Evolutionary conservation across 495 filamentous ascomycete genomes (phyloP).

Genomic region (Cercophora samala): DNA sequence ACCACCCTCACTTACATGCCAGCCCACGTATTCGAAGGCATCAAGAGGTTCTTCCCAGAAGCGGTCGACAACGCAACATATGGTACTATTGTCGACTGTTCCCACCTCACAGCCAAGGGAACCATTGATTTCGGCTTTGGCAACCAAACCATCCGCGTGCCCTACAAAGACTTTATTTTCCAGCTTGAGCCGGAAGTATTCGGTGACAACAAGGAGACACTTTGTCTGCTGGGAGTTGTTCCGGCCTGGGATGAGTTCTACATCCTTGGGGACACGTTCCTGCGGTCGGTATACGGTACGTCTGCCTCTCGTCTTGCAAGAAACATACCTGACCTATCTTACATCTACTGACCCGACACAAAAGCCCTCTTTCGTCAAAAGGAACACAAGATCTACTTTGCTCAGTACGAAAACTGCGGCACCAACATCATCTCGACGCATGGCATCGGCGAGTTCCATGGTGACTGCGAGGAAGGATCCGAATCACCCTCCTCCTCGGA

Average conservation of each 20-base stretch:
- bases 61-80: conserved; percentile 47
- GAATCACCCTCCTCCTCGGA: background rate
- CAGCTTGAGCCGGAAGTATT: conserved; percentile 35
- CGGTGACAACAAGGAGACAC: conserved; percentile 34
- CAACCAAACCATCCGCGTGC: conserved; percentile 61
- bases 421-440: conserved; percentile 22
- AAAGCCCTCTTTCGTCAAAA: conserved; percentile 29
- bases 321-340: no score
- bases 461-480: conserved; percentile 18
- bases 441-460: conserved; percentile 12
- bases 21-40: conserved; percentile 47
- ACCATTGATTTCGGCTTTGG: conserved; percentile 63
- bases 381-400: conserved; percentile 27
- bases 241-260: conserved; percentile 32
- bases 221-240: conserved; percentile 39
- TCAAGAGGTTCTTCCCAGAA: conserved; percentile 57
- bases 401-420: conserved; percentile 24
- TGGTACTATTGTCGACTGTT: conserved; percentile 46
- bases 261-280: conserved; percentile 75
- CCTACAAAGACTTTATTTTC: conserved; percentile 68
- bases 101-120: conserved; percentile 51
- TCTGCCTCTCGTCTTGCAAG: background rate
- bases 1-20: conserved; percentile 78
- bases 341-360: background rate
- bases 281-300: conserved; percentile 71